A percentile compares a stretch with the other conserved stretches of the same genome.
Evolutionary conservation across 345 rosid genomes (phyloP).

Genomic region (Murraya paniculata): DNA sequence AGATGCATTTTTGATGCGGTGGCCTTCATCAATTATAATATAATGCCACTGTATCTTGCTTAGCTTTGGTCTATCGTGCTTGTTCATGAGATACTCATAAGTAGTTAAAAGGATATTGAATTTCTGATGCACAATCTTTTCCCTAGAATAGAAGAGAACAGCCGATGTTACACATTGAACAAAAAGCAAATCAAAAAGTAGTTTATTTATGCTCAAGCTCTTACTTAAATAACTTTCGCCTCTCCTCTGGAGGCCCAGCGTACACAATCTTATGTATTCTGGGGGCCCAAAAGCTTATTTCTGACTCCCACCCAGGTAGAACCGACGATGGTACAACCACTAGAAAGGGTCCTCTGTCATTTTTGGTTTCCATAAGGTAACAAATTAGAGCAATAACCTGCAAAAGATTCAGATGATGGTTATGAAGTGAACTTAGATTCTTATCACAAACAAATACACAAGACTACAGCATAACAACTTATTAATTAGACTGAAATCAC

Average conservation of each 20-base stretch:
- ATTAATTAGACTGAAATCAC: background rate
- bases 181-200: constrained; percentile 7
- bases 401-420: constrained; percentile 6
- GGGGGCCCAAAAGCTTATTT: constrained; percentile 88
- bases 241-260: constrained; percentile 87
- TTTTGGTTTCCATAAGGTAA: constrained; percentile 85
- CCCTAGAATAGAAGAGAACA: constrained; percentile 54
- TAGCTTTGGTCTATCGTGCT: constrained; percentile 90
- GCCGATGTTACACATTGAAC: constrained; percentile 11
- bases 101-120: constrained; percentile 91
- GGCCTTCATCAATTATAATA: constrained; percentile 94
- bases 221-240: constrained; percentile 89
- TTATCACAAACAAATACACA: background rate
- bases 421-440: constrained; percentile 9
- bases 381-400: constrained; percentile 83
- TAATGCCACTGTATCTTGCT: constrained; percentile 91
- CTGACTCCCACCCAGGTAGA: constrained; percentile 85
- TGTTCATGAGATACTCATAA: constrained; percentile 93
- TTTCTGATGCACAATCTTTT: constrained; percentile 79
- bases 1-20: constrained; percentile 95
- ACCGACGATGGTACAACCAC: constrained; percentile 95
- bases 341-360: constrained; percentile 89
- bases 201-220: constrained; percentile 11
- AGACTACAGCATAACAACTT: constrained; percentile 5
- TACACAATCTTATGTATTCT: constrained; percentile 67